Conservation (phyloP, 1,284 basidiomycete species). For the Moesziomyces antarcticus region DNA sequence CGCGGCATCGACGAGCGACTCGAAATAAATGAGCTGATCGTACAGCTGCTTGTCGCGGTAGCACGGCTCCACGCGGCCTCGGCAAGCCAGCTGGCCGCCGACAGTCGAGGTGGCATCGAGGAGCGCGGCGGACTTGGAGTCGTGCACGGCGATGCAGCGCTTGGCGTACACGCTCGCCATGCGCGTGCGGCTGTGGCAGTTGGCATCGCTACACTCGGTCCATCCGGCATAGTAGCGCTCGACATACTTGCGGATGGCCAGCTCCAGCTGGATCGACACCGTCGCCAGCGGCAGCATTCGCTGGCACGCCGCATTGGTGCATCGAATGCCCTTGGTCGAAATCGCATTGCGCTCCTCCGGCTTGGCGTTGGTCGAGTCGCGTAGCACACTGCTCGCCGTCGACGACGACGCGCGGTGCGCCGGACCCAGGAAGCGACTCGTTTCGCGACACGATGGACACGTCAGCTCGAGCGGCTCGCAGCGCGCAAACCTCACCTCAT, state of each 20-base stretch:
- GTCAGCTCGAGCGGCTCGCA: conserved; percentile 53
- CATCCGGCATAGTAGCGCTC: conserved; percentile 87
- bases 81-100: conserved; percentile 36
- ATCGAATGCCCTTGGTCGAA: conserved; percentile 40
- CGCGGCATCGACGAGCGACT: conserved; percentile 54
- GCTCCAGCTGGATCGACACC: conserved; percentile 78
- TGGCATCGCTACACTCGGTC: conserved; percentile 86
- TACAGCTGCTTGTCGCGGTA: conserved; percentile 65
- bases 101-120: conserved; percentile 18
- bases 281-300: conserved; percentile 31
- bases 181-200: conserved; percentile 84
- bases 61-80: conserved; percentile 38
- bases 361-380: conserved; percentile 20
- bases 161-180: conserved; percentile 91
- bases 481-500: conserved; percentile 77
- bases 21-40: conserved; percentile 63
- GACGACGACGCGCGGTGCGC: conserved; percentile 16
- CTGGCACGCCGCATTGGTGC: conserved; percentile 30
- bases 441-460: conserved; percentile 51
- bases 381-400: conserved; percentile 1
- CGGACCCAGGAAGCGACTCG: conserved; percentile 37
- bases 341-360: conserved; percentile 27
- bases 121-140: conserved; percentile 23
- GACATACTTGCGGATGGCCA: conserved; percentile 82
- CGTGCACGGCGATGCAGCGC: conserved; percentile 58